A percentile compares a stretch with the other conserved stretches of the same genome.
Evolutionary conservation across 805 yeast genomes (phyloP).

Genomic region (Candida ascalaphidarum): DNA sequence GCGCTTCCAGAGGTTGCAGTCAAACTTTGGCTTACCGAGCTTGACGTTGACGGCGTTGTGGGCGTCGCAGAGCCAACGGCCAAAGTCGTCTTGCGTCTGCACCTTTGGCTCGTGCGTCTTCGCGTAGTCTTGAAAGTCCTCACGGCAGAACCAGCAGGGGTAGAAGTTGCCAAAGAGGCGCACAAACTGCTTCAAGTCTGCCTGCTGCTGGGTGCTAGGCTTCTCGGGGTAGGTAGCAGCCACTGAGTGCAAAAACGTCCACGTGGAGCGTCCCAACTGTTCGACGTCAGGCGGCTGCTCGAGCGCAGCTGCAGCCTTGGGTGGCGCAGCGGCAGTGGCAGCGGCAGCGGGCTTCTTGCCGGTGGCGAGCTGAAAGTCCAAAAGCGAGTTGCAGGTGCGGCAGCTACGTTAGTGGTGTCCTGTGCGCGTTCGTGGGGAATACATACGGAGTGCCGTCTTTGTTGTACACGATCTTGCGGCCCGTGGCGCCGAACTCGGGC

Average conservation of each 20-base stretch:
- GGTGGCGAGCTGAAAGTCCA: slow-evolving; percentile 67
- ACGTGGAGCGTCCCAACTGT: slow-evolving; percentile 72
- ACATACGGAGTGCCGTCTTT: slow-evolving; percentile 92
- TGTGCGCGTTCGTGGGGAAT: background rate
- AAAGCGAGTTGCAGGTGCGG: slow-evolving; percentile 76
- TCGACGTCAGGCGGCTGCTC: slow-evolving; percentile 85
- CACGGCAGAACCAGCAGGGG: slow-evolving; percentile 93
- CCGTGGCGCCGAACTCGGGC: slow-evolving; percentile 49
- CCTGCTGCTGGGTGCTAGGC: slow-evolving; percentile 56
- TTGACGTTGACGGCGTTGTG: slow-evolving; percentile 89
- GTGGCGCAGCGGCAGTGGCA: background rate
- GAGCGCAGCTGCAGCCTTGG: slow-evolving; percentile 8
- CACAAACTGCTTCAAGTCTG: slow-evolving; percentile 64
- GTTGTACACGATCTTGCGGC: slow-evolving; percentile 67
- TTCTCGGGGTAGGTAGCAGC: slow-evolving; percentile 81
- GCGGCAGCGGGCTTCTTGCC: slow-evolving; percentile 7
- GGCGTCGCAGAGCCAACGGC: slow-evolving; percentile 89
- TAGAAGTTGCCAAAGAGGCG: slow-evolving; percentile 67
- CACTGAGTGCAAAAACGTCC: slow-evolving; percentile 86
- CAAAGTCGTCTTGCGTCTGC: slow-evolving; percentile 66
- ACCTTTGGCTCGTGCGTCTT: slow-evolving; percentile 46
- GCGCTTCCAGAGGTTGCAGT: slow-evolving; percentile 83
- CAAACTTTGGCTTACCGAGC: slow-evolving; percentile 77
- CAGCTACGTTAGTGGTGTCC: slow-evolving; percentile 37
- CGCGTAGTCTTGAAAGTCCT: slow-evolving; percentile 66